A percentile compares a stretch with the other conserved stretches of the same genome.
phyloP scores from a whole-genome alignment of 2,329 filamentous ascomycete species.

The Cladophialophora immunda region DNA sequence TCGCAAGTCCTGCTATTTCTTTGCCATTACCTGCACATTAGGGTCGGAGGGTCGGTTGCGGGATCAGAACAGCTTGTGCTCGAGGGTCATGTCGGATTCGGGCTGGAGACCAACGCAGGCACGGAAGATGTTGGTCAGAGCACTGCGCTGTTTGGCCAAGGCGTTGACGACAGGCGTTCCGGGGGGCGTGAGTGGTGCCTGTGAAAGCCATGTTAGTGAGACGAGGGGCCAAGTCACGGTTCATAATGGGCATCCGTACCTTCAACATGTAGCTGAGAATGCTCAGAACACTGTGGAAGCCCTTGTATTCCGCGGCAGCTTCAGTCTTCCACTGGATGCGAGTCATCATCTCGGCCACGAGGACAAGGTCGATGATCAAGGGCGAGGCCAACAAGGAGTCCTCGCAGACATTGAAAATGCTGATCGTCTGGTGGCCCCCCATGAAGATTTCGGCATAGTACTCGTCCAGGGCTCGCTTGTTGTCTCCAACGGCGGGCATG shows the following conservation, averaged over 20 bases:
- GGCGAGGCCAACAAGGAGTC: slow-evolving; percentile 96
- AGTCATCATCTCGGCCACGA: slow-evolving; percentile 97
- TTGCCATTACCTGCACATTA: slow-evolving; percentile 16
- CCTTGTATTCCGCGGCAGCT: slow-evolving; percentile 75
- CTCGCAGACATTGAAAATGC: slow-evolving; percentile 98
- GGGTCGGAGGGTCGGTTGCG: not conserved
- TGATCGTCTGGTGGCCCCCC: slow-evolving; percentile 97
- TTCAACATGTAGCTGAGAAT: slow-evolving; percentile 99
- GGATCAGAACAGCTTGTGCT: slow-evolving; percentile 86
- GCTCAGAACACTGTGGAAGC: slow-evolving; percentile 96
- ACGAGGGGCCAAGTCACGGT: not conserved
- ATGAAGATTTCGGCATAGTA: slow-evolving; percentile 99
- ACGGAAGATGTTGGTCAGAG: slow-evolving; percentile 97
- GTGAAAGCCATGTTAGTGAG: slow-evolving; percentile 21
- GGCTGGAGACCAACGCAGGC: slow-evolving; percentile 96
- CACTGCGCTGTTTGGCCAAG: slow-evolving; percentile 92
- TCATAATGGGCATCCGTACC: slow-evolving; percentile 47
- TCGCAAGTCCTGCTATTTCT: slow-evolving; percentile 25
- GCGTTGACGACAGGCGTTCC: slow-evolving; percentile 96
- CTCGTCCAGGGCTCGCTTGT: slow-evolving; percentile 98
- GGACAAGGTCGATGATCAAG: slow-evolving; percentile 93
- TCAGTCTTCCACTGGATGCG: slow-evolving; percentile 87
- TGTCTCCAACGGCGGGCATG: slow-evolving; percentile 98
- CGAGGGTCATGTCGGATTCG: slow-evolving; percentile 97
- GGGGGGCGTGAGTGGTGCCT: slow-evolving; percentile 91